These are phyloP conservation scores for Oehlia diaphana DNA, from an alignment of 192 early-diverging fungal species.

Conservation along the genomic window DNA sequence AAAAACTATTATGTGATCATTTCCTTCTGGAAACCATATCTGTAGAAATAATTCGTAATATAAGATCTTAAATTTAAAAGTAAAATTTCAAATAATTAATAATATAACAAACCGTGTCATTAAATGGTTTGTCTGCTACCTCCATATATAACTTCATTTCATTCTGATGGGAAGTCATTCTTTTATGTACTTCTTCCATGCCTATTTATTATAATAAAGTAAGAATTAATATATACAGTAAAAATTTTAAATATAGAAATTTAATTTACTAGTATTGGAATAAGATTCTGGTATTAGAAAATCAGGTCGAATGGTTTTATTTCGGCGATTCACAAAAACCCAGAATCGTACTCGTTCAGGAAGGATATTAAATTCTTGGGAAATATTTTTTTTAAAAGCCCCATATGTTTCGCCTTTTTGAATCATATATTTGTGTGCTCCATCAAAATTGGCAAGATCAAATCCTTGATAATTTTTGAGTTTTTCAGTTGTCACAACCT, in stretches of 20 bases:
- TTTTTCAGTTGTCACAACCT: conserved; percentile 67
- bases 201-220: conserved; percentile 13
- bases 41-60: background rate
- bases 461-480: conserved; percentile 78
- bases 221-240: background rate
- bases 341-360: conserved; percentile 74
- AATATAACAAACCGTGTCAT: conserved; percentile 30
- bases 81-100: background rate
- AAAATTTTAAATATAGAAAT: background rate
- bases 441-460: conserved; percentile 81
- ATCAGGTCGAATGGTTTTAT: conserved; percentile 89
- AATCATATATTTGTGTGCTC: conserved; percentile 43
- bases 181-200: conserved; percentile 41
- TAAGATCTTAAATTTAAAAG: background rate
- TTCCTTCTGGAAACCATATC: conserved; percentile 21
- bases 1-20: conserved; percentile 65
- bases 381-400: conserved; percentile 58
- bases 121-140: conserved; percentile 33
- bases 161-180: conserved; percentile 35
- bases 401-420: conserved; percentile 58
- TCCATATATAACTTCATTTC: conserved; percentile 45
- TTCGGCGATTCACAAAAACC: conserved; percentile 85
- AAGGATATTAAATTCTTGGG: conserved; percentile 43
- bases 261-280: conserved; percentile 42
- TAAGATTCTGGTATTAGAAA: conserved; percentile 56